Evolutionary conservation across 768 basidiomycete genomes (phyloP).

Genomic region (Suillus weaverae): DNA sequence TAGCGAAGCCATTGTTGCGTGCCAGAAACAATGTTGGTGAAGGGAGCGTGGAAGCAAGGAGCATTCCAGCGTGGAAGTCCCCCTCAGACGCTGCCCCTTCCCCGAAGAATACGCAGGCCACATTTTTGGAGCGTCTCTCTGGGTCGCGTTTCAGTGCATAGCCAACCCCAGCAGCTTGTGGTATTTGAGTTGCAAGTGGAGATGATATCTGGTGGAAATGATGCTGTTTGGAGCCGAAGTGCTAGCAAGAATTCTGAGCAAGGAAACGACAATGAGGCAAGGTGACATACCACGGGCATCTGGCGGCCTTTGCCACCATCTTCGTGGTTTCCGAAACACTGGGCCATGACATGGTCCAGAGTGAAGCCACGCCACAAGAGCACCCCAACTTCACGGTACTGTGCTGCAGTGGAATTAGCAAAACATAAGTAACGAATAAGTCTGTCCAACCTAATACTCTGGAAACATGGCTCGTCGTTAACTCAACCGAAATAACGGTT

Average conservation of each 20-base stretch:
- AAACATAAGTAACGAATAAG: neutral
- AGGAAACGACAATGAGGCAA: neutral
- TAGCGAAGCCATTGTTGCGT: slow-evolving; percentile 90
- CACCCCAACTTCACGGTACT: slow-evolving; percentile 93
- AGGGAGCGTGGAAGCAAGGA: slow-evolving; percentile 74
- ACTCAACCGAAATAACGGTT: neutral
- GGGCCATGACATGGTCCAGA: slow-evolving; percentile 81
- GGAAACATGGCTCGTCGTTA: slow-evolving; percentile 13
- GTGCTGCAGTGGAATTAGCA: slow-evolving; percentile 46
- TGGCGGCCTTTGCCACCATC: slow-evolving; percentile 88
- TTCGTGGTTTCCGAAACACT: slow-evolving; percentile 86
- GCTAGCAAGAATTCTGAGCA: slow-evolving; percentile 43
- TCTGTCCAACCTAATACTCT: slow-evolving; percentile 68
- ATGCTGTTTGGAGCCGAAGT: slow-evolving; percentile 79
- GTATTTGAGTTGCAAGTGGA: slow-evolving; percentile 91
- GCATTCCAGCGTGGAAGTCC: slow-evolving; percentile 91
- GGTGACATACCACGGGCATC: slow-evolving; percentile 80
- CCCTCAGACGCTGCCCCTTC: slow-evolving; percentile 95
- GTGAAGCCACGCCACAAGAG: slow-evolving; percentile 85
- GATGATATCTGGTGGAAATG: slow-evolving; percentile 96
- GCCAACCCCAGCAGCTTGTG: slow-evolving; percentile 90
- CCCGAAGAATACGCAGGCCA: slow-evolving; percentile 89
- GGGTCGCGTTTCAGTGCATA: slow-evolving; percentile 85
- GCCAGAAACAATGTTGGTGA: slow-evolving; percentile 74
- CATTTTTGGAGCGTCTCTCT: slow-evolving; percentile 61